Evolutionary conservation across 2,329 filamentous ascomycete genomes (phyloP).

Genomic region (Colletotrichum limetticola): DNA sequence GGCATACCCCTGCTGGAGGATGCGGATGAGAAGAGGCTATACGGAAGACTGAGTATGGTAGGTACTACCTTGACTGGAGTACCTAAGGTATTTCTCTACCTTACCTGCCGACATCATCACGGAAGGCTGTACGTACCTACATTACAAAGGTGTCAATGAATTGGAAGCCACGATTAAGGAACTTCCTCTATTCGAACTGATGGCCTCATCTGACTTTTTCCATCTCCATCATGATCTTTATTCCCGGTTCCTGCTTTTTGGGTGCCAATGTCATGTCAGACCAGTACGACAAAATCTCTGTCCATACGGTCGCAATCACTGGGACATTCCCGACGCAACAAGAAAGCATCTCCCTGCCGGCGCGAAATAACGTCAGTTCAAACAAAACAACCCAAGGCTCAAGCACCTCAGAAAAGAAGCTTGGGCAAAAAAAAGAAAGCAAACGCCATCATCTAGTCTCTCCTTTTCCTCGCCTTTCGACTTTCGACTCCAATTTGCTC

Average conservation of each 20-base stretch:
- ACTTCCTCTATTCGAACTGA: too few relatives aligned
- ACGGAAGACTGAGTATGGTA: background rate
- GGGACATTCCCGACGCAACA: slow-evolving; percentile 12
- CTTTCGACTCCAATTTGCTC: background rate
- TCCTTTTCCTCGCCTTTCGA: background rate
- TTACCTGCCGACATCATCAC: background rate
- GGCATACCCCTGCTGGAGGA: background rate
- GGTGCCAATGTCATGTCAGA: background rate
- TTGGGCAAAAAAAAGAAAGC: slow-evolving; percentile 20
- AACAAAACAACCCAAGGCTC: background rate
- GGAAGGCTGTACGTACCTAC: background rate
- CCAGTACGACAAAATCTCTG: slow-evolving; percentile 18
- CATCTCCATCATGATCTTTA: background rate
- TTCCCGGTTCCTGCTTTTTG: background rate
- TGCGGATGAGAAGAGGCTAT: background rate
- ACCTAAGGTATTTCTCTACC: background rate
- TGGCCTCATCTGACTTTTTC: background rate
- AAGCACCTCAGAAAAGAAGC: background rate
- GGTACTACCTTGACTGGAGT: background rate
- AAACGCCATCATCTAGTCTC: slow-evolving; percentile 5
- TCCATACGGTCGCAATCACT: slow-evolving; percentile 7
- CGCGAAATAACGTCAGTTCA: slow-evolving; percentile 4
- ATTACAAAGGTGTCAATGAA: background rate
- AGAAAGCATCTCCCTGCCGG: slow-evolving; percentile 33
- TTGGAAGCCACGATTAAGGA: background rate